Percentiles rank a stretch among this genome's conserved stretches.
Conservation (phyloP, 371 early-diverging fungal genomes). For the Zopfochytrium polystomum region DNA sequence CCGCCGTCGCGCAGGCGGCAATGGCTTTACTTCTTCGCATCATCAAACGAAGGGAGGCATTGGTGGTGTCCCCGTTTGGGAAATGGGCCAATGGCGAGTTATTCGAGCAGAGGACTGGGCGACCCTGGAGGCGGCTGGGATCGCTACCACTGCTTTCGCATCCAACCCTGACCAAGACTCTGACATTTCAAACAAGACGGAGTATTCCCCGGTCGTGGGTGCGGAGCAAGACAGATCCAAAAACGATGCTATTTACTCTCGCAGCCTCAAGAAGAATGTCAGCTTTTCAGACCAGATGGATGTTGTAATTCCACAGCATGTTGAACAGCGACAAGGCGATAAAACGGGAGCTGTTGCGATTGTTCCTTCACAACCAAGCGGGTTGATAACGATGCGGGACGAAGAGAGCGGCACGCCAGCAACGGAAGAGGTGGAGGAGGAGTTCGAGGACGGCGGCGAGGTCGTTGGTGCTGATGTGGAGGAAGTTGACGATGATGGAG, state of each 20-base stretch:
- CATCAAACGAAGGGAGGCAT: neutral
- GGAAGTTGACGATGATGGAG: conserved; percentile 5
- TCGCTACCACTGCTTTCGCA: neutral
- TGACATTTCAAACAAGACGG: neutral
- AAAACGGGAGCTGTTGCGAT: neutral
- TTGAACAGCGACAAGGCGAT: neutral
- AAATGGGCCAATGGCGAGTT: conserved; percentile 22
- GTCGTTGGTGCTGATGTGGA: neutral
- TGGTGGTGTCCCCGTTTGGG: conserved; percentile 19
- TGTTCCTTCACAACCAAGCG: neutral
- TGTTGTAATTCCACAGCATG: neutral
- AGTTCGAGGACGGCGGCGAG: conserved; percentile 1
- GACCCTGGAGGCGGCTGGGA: conserved; percentile 1
- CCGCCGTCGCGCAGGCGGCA: neutral
- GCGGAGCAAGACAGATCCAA: no score
- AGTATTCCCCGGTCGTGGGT: neutral
- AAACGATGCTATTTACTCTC: no score
- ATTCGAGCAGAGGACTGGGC: conserved; percentile 22
- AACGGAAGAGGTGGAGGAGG: no score
- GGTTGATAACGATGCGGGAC: no score
- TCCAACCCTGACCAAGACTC: neutral
- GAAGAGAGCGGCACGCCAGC: no score
- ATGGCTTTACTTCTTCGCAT: neutral
- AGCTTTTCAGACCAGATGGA: conserved; percentile 8
- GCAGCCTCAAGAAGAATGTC: conserved; percentile 6